Evolutionary conservation across 106 monocot genomes (phyloP).

Genomic region (Gastrodia elata): DNA sequence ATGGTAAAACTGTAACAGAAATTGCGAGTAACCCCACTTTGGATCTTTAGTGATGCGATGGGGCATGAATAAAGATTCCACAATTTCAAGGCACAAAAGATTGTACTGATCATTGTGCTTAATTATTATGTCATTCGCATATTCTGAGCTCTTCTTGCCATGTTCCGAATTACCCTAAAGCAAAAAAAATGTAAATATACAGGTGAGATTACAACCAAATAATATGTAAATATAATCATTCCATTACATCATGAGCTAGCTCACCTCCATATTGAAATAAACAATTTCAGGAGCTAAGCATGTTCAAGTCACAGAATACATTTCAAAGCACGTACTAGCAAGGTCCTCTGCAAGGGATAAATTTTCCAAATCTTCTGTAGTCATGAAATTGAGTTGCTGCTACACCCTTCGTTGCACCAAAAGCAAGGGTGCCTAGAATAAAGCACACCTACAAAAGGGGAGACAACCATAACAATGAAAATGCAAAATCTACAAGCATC

Average conservation of each 20-base stretch:
- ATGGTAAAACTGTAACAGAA: neutral
- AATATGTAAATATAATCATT: neutral
- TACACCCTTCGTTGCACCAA: constrained; percentile 89
- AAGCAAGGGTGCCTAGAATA: constrained; percentile 81
- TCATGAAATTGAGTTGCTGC: constrained; percentile 46
- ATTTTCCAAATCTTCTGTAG: constrained; percentile 60
- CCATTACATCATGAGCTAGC: neutral
- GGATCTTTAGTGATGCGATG: constrained; percentile 84
- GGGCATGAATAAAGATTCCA: constrained; percentile 85
- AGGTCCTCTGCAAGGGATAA: constrained; percentile 87
- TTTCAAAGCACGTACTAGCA: constrained; percentile 88
- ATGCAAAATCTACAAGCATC: neutral
- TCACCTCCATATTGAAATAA: constrained; percentile 77
- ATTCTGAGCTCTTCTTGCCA: constrained; percentile 71
- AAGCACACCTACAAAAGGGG: constrained; percentile 67
- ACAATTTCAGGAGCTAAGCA: constrained; percentile 90
- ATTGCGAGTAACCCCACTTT: constrained; percentile 38
- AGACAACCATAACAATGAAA: neutral
- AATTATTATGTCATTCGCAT: constrained; percentile 78
- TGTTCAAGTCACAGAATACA: constrained; percentile 81
- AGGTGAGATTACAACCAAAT: neutral
- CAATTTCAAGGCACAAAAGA: constrained; percentile 85
- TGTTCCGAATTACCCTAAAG: constrained; percentile 43
- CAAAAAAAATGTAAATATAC: neutral
- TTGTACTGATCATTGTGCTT: constrained; percentile 85